These are phyloP conservation scores for Thermochaetoides thermophila DNA, from an alignment of 495 filamentous ascomycete species.

Conservation along the genomic window DNA sequence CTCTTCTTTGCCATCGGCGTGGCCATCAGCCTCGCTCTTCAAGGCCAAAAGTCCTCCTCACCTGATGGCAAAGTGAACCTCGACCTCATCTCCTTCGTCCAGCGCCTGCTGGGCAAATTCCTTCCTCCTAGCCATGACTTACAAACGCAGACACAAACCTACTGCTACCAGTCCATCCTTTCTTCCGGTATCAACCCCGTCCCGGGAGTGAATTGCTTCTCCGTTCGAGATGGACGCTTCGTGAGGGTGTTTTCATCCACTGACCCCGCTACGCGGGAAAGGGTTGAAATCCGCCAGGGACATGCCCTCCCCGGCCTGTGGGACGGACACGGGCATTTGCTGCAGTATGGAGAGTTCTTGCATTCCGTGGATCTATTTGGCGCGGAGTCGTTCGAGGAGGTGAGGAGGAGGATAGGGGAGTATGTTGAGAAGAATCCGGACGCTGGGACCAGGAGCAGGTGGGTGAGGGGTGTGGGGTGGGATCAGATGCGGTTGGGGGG, in stretches of 20 bases:
- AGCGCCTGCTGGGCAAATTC: neutral
- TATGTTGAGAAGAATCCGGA: constrained; percentile 29
- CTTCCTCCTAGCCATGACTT: no score
- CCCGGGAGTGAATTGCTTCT: constrained; percentile 26
- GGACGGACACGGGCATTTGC: constrained; percentile 50
- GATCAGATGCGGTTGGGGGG: constrained; percentile 45
- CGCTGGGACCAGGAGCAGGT: constrained; percentile 32
- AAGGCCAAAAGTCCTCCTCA: no score
- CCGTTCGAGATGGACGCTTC: constrained; percentile 25
- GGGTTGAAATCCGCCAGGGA: constrained; percentile 13
- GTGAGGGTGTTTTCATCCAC: constrained; percentile 14
- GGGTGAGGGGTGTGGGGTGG: constrained; percentile 50
- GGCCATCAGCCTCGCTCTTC: constrained; percentile 7
- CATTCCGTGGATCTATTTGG: constrained; percentile 46
- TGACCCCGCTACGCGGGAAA: neutral
- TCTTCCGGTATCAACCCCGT: constrained; percentile 14
- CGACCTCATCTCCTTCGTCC: neutral
- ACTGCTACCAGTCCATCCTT: constrained; percentile 28
- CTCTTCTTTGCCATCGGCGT: constrained; percentile 10
- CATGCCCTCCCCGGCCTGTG: constrained; percentile 45
- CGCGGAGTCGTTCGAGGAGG: constrained; percentile 31
- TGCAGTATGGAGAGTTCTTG: constrained; percentile 49
- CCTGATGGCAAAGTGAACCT: neutral
- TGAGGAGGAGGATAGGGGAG: constrained; percentile 27
- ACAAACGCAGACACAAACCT: no score